Percentiles rank a stretch among this genome's conserved stretches.
phyloP scores from a whole-genome alignment of 176 grass and related monocot genomes.

The Bothriochloa decipiens region DNA sequence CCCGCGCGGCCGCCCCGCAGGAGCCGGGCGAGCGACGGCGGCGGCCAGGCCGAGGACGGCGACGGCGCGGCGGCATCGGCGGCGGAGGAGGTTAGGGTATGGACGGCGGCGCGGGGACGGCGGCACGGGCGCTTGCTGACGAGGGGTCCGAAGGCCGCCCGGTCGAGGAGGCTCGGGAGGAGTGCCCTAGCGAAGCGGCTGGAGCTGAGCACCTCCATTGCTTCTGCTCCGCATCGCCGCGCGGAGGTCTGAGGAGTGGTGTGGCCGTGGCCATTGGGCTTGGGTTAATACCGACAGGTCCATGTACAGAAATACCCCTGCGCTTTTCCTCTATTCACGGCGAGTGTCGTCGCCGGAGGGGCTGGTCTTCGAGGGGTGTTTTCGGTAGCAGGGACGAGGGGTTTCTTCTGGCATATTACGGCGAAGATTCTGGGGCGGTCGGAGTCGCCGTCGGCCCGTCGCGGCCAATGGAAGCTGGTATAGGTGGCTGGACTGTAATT shows the following conservation, averaged over 20 bases:
- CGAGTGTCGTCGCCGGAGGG: accelerated
- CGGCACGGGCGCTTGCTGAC: background rate
- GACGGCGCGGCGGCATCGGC: conserved; percentile 29
- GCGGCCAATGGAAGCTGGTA: background rate
- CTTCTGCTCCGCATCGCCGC: conserved; percentile 69
- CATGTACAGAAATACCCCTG: background rate
- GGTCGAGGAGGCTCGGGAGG: conserved; percentile 34
- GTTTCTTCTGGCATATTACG: conserved; percentile 47
- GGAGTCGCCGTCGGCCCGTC: conserved; percentile 36
- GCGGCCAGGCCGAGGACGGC: background rate
- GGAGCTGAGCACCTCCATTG: conserved; percentile 76
- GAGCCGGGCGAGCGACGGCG: conserved; percentile 25
- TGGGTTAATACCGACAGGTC: background rate
- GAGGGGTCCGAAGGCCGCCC: background rate
- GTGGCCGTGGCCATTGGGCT: conserved; percentile 36
- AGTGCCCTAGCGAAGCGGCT: conserved; percentile 60
- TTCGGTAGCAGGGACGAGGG: background rate
- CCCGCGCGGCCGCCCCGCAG: conserved; percentile 47
- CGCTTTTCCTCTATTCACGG: background rate
- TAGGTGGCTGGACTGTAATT: background rate
- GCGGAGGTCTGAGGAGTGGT: conserved; percentile 17
- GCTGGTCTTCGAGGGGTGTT: background rate
- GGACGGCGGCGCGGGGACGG: conserved; percentile 28
- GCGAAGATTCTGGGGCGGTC: conserved; percentile 48
- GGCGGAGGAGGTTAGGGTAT: conserved; percentile 23